Evolutionary conservation across 1,139 yeast genomes (phyloP), one percentile per base, ranked within the genome.

Genomic region (Zygosaccharomyces pseudobailii): DNA sequence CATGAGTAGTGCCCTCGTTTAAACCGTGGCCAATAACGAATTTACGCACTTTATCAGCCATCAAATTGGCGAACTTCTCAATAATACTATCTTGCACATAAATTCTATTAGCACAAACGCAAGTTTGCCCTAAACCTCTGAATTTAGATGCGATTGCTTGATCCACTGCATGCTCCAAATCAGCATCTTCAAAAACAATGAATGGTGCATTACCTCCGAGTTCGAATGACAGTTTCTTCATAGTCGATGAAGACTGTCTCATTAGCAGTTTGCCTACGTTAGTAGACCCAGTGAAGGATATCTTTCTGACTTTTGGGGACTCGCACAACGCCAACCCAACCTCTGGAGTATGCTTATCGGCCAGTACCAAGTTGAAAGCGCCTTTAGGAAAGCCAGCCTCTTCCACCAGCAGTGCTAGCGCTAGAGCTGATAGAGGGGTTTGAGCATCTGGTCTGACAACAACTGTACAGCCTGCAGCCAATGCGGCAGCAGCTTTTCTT

Each of bases 181-280:
- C 84, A 6, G 88, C 92, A 64, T 88, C 96, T 24, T 81, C 85
- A 68, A 88, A 88, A 8, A 88, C 89, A 52, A 89, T 83, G 56
- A 88, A 82, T 17, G 97, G 96, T 3, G 97, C 95, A 65, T 89
- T 90, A 36, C 97, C 97, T 40, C 97, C 97, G 45, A 89, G 73
- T 69, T 90, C 97, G 63, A 90, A 77, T 0, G 95, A 84, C 36
- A 87, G 71, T 64, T 89, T 89, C 69, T 90, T 90, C 62, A 89
- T 73, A 6, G 95, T 84, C 3, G 82, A 72, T 1, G 95, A 72
- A 6, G 89, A 75, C 67, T 87, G 95, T 40, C 72, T 64, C 94
- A 87, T 85, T 57, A 89, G 74, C 41, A 87, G 66, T 67, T 84
- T 83, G 44, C 97, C 96, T 17, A 88, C 88, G 39, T 72, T 72